Conservation (phyloP, 352 stramenopile genomes). For the Phytophthora niederhauseri region DNA sequence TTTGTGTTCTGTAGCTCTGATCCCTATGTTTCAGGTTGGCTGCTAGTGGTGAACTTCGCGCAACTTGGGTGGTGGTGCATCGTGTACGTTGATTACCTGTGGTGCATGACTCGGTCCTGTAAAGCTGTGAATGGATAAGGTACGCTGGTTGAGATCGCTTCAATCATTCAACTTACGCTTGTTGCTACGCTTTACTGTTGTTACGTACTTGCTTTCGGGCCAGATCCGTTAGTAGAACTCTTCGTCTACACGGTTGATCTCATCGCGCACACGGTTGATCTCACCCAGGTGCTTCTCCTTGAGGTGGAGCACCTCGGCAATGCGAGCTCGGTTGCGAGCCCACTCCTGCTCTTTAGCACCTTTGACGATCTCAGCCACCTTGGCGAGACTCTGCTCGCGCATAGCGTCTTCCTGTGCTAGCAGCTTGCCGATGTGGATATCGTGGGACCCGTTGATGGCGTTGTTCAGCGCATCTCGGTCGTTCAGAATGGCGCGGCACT, state of each 20-base stretch:
- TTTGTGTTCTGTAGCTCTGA: not conserved
- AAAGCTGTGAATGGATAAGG: not conserved
- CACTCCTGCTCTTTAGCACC: conserved; percentile 70
- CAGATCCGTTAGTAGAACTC: conserved; percentile 59
- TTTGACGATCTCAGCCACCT: conserved; percentile 72
- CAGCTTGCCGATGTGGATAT: conserved; percentile 92
- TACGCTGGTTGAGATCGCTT: not conserved
- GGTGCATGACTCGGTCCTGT: no score
- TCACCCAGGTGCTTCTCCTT: conserved; percentile 74
- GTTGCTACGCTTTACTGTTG: conserved; percentile 1
- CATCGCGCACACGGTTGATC: conserved; percentile 67
- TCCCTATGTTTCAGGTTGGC: not conserved
- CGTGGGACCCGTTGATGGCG: conserved; percentile 91
- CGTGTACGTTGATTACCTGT: no score
- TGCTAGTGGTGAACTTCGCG: no score
- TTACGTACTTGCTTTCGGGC: not conserved
- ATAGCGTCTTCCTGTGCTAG: conserved; percentile 87
- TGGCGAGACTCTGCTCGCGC: conserved; percentile 78
- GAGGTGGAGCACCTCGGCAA: conserved; percentile 76
- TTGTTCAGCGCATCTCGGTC: conserved; percentile 86
- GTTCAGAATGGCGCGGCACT: conserved; percentile 83
- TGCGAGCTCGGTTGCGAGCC: conserved; percentile 70
- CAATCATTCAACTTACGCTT: not conserved
- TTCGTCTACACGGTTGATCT: conserved; percentile 79
- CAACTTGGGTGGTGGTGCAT: no score